A percentile compares a stretch with the other conserved stretches of the same genome.
Conservation (phyloP, 495 filamentous ascomycete species). For the Clavariopsis aquatica region DNA sequence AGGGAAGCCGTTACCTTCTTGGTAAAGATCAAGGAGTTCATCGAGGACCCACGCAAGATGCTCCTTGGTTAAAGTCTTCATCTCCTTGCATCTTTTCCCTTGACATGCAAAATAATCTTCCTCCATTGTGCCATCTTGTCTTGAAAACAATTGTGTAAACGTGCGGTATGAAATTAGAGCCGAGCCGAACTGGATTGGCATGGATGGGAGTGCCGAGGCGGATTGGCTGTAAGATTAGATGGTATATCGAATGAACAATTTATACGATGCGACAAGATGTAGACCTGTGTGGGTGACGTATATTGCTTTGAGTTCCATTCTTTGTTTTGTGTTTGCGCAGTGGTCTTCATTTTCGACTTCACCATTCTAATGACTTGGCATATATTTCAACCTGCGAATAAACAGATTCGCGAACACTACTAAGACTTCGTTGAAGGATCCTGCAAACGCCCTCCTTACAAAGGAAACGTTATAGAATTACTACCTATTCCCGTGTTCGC, state of each 20-base stretch:
- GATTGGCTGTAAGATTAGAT: neutral
- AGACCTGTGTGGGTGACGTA: too few relatives aligned
- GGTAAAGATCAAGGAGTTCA: slow-evolving; percentile 96
- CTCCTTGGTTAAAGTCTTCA: slow-evolving; percentile 53
- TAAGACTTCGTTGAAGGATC: too few relatives aligned
- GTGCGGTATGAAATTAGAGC: neutral
- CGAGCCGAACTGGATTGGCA: neutral
- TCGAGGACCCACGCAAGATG: slow-evolving; percentile 95
- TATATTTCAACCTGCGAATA: too few relatives aligned
- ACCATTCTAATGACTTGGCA: too few relatives aligned
- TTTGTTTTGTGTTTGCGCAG: too few relatives aligned
- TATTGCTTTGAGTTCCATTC: too few relatives aligned
- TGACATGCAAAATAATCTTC: neutral
- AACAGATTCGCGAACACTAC: too few relatives aligned
- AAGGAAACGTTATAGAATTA: neutral
- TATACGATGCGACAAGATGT: too few relatives aligned
- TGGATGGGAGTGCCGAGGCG: neutral
- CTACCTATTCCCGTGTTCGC: neutral
- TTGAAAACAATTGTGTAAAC: neutral
- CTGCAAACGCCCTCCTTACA: too few relatives aligned
- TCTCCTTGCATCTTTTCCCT: too few relatives aligned
- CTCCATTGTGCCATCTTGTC: slow-evolving; percentile 1
- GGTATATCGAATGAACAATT: too few relatives aligned
- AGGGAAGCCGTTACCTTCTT: slow-evolving; percentile 96
- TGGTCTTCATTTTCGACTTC: too few relatives aligned